Conservation (phyloP, 768 basidiomycete species). For the Pholiota conissans region DNA sequence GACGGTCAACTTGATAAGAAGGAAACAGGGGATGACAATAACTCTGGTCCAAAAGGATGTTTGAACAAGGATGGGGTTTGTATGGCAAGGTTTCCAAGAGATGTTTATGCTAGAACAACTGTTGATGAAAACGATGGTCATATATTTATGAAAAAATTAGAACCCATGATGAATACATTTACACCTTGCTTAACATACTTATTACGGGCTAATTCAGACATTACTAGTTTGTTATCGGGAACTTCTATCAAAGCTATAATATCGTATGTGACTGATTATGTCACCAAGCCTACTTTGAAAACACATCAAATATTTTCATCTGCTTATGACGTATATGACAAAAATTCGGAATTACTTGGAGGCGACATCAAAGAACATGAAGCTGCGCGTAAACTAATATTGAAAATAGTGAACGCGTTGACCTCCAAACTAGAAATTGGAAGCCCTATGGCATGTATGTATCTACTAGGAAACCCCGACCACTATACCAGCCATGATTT, state of each 20-base stretch:
- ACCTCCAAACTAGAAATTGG: constrained; percentile 36
- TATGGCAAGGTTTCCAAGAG: constrained; percentile 34
- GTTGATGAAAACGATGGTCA: constrained; percentile 28
- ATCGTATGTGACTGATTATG: constrained; percentile 42
- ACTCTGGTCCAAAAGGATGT: constrained; percentile 20
- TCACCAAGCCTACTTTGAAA: constrained; percentile 40
- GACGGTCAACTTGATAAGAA: not conserved
- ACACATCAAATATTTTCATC: constrained; percentile 37
- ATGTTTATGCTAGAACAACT: constrained; percentile 15
- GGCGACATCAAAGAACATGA: constrained; percentile 5
- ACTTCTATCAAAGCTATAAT: constrained; percentile 39
- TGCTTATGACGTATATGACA: constrained; percentile 23
- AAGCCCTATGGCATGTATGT: constrained; percentile 34
- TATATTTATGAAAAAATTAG: constrained; percentile 30
- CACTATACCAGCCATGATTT: constrained; percentile 38
- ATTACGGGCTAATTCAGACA: constrained; percentile 38
- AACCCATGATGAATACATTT: constrained; percentile 37
- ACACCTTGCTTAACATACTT: constrained; percentile 30
- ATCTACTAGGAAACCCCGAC: constrained; percentile 35
- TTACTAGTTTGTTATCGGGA: constrained; percentile 36
- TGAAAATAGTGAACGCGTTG: constrained; percentile 36
- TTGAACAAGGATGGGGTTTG: constrained; percentile 31
- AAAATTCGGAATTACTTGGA: constrained; percentile 22
- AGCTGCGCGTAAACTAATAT: constrained; percentile 30
- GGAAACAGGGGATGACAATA: not conserved